A percentile compares a stretch with the other conserved stretches of the same genome.
phyloP scores from a whole-genome alignment of 352 stramenopile species.

The Phytophthora ohioensis region DNA sequence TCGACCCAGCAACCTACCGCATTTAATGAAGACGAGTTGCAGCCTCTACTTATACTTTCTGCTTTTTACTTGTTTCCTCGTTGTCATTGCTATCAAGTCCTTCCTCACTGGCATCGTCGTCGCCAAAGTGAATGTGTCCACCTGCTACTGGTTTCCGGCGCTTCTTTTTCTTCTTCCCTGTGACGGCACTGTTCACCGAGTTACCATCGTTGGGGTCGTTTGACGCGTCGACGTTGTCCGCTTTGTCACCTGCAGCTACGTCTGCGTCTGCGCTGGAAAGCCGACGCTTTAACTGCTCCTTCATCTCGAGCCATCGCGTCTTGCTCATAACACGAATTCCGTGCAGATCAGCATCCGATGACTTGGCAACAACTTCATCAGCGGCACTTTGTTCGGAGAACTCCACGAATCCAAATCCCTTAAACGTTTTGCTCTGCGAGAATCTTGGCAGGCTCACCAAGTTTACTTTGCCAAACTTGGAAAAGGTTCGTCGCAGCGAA shows the following conservation, averaged over 20 bases:
- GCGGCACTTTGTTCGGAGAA: conserved; percentile 55
- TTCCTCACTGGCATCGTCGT: conserved; percentile 34
- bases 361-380: conserved; percentile 31
- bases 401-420: conserved; percentile 88
- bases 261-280: conserved; percentile 26
- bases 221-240: neutral
- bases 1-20: conserved; percentile 71
- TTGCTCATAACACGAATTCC: conserved; percentile 73
- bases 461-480: conserved; percentile 76
- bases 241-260: conserved; percentile 3
- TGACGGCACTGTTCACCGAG: neutral
- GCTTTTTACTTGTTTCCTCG: conserved; percentile 30
- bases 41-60: conserved; percentile 30
- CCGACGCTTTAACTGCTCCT: conserved; percentile 67
- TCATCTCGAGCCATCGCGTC: conserved; percentile 64
- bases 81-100: conserved; percentile 4
- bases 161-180: conserved; percentile 35
- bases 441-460: conserved; percentile 84
- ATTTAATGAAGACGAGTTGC: conserved; percentile 51
- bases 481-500: conserved; percentile 63
- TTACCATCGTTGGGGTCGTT: neutral
- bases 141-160: conserved; percentile 16
- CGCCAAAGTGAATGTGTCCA: conserved; percentile 56
- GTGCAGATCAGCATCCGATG: conserved; percentile 31
- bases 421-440: conserved; percentile 70